These are phyloP conservation scores for Teratosphaeria nubilosa DNA, from an alignment of 2,329 filamentous ascomycete genomes.

Conservation along the genomic window DNA sequence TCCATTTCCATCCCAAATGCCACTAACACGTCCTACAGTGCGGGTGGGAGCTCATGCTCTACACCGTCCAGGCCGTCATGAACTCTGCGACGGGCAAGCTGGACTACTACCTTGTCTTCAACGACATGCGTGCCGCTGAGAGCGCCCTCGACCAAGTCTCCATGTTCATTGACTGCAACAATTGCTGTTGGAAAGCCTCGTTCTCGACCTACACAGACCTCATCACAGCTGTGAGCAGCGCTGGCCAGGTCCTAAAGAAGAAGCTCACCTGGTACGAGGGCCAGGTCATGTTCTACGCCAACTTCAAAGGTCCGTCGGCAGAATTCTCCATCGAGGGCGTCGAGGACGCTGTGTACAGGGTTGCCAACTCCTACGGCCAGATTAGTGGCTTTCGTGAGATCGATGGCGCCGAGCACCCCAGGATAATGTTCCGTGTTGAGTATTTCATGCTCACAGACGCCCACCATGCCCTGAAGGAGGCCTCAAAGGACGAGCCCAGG, in stretches of 20 bases:
- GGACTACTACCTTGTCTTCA: background rate
- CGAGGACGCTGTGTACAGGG: slow-evolving; percentile 2
- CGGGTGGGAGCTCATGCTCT: slow-evolving; percentile 8
- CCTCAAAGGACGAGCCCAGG: slow-evolving; percentile 3
- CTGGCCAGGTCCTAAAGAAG: background rate
- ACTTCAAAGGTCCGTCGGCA: slow-evolving; percentile 4
- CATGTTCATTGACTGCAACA: background rate
- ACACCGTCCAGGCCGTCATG: slow-evolving; percentile 16
- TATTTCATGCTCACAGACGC: slow-evolving; percentile 17
- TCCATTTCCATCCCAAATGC: background rate
- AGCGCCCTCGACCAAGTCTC: background rate
- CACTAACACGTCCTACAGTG: slow-evolving; percentile 13
- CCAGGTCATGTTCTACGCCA: slow-evolving; percentile 18
- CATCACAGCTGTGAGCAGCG: background rate
- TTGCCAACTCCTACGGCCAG: slow-evolving; percentile 14
- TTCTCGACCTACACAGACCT: background rate
- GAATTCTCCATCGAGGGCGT: slow-evolving; percentile 7
- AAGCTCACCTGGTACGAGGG: slow-evolving; percentile 12
- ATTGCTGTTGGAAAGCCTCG: background rate
- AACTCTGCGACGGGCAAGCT: slow-evolving; percentile 7
- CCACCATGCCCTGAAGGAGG: slow-evolving; percentile 7
- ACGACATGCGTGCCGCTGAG: background rate
- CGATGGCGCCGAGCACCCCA: slow-evolving; percentile 4
- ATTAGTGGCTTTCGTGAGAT: slow-evolving; percentile 13
- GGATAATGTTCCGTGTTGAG: slow-evolving; percentile 19